Conservation (phyloP, 192 early-diverging fungal species). For the Fimicolochytrium jonesii region DNA sequence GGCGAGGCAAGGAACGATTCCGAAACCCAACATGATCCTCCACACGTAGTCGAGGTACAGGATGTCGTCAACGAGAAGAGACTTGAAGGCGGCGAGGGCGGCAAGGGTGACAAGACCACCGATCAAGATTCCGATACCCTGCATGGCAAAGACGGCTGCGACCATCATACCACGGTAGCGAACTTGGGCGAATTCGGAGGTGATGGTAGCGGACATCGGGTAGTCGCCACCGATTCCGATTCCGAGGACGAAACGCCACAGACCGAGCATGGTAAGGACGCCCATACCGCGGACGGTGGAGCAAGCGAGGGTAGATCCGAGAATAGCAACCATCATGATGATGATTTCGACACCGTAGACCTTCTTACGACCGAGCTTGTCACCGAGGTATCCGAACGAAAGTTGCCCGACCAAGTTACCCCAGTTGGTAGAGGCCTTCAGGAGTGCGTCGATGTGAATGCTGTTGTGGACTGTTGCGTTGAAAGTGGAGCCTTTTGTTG, state of each 20-base stretch:
- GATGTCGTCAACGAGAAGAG: constrained; percentile 57
- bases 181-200: constrained; percentile 83
- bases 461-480: constrained; percentile 17
- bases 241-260: constrained; percentile 92
- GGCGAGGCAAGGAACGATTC: constrained; percentile 72
- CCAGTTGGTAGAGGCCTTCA: constrained; percentile 84
- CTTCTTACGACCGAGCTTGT: constrained; percentile 82
- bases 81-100: constrained; percentile 67
- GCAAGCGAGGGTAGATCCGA: constrained; percentile 73
- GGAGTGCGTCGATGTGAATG: constrained; percentile 62
- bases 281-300: constrained; percentile 63
- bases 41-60: constrained; percentile 78
- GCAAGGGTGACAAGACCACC: constrained; percentile 76
- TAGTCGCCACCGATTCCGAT: constrained; percentile 95
- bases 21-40: constrained; percentile 84
- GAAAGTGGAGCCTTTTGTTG: constrained; percentile 22
- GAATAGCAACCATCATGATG: constrained; percentile 82
- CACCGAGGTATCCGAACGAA: constrained; percentile 80
- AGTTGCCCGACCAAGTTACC: constrained; percentile 94
- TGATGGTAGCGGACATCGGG: constrained; percentile 89
- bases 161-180: constrained; percentile 85
- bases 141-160: constrained; percentile 85
- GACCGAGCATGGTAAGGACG: constrained; percentile 66
- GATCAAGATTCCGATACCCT: constrained; percentile 83
- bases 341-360: constrained; percentile 87